Percentiles rank a stretch among this genome's conserved stretches.
phyloP scores from a whole-genome alignment of 306 rosid genomes.

The Vigna hirtella region DNA sequence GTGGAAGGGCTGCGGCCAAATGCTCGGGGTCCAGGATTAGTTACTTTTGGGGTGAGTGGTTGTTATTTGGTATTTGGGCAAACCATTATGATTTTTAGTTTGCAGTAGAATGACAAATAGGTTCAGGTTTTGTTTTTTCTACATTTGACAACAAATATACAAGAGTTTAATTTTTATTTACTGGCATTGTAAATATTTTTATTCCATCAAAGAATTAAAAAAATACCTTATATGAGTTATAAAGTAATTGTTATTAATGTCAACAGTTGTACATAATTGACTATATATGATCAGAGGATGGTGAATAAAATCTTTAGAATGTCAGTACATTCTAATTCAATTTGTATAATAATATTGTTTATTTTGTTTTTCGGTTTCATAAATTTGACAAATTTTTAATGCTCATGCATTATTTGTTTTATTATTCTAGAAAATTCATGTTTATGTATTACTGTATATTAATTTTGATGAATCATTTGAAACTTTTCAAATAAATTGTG shows the following conservation, averaged over 20 bases:
- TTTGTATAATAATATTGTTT: background rate
- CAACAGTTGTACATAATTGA: background rate
- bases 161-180: background rate
- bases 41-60: slow-evolving; percentile 89
- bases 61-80: slow-evolving; percentile 32
- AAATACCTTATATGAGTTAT: background rate
- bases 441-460: slow-evolving; percentile 4
- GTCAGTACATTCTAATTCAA: background rate
- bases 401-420: no score
- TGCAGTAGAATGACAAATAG: slow-evolving; percentile 10
- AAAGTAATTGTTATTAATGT: background rate
- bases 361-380: background rate
- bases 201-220: background rate
- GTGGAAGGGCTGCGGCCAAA: slow-evolving; percentile 99
- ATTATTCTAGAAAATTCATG: no score
- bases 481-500: slow-evolving; percentile 14
- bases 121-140: background rate
- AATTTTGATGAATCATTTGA: slow-evolving; percentile 33
- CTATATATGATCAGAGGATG: background rate
- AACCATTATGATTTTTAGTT: slow-evolving; percentile 4
- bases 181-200: background rate
- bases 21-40: slow-evolving; percentile 99
- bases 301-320: background rate
- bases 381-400: slow-evolving; percentile 31
- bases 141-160: slow-evolving; percentile 3